Conservation (phyloP, 176 grass and related monocot species). For the Dendrocalamus sinicus region DNA sequence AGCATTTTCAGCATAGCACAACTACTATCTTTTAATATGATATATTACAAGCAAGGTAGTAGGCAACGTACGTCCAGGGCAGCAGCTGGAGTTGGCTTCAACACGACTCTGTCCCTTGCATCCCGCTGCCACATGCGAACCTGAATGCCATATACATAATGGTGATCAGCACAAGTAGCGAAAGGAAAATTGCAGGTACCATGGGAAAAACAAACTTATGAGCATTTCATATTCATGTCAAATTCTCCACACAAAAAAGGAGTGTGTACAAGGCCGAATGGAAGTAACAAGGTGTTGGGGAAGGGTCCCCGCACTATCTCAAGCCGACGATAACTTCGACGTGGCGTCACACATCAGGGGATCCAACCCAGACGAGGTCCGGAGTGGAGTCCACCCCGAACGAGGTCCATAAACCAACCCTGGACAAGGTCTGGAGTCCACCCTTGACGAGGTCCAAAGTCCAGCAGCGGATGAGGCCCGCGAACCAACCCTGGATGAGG, state of each 20-base stretch:
- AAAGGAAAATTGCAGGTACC: not conserved
- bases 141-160: slow-evolving; percentile 49
- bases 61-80: slow-evolving; percentile 75
- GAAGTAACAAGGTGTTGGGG: not conserved
- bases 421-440: no score
- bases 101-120: slow-evolving; percentile 63
- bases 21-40: not conserved
- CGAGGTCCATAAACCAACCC: no score
- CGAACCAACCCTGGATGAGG: no score
- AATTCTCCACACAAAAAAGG: not conserved
- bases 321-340: no score
- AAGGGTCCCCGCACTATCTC: no score
- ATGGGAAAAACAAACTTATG: not conserved
- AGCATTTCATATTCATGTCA: slow-evolving; percentile 7
- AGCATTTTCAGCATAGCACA: not conserved
- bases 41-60: not conserved
- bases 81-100: slow-evolving; percentile 95
- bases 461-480: no score
- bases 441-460: no score
- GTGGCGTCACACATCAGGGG: no score
- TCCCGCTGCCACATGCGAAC: slow-evolving; percentile 94
- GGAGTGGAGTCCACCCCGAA: no score
- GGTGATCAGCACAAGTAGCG: not conserved
- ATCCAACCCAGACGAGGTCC: no score
- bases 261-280: not conserved